A percentile compares a stretch with the other conserved stretches of the same genome.
These are phyloP conservation scores for Debaryomycetaceae sp. DNA, from an alignment of 1,139 yeast genomes.

Conservation along the genomic window DNA sequence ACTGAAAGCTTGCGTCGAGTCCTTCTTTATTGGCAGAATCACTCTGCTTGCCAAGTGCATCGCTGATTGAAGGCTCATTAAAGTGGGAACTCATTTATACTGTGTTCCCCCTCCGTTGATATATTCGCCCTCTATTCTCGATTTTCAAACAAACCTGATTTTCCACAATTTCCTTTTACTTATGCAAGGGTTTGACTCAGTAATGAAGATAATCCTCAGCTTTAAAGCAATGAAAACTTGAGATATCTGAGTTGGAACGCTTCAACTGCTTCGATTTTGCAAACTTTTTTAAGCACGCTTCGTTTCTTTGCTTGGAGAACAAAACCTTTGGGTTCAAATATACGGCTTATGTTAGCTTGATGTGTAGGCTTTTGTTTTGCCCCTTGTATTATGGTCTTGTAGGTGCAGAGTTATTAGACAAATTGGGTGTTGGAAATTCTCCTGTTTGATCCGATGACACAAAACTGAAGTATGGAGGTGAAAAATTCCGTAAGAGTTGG, in stretches of 20 bases:
- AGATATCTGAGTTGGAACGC: too few relatives aligned
- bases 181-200: too few relatives aligned
- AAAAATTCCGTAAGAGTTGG: neutral
- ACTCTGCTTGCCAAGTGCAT: neutral
- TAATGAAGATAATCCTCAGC: too few relatives aligned
- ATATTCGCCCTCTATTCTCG: too few relatives aligned
- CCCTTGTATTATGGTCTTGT: neutral
- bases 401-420: neutral
- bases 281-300: too few relatives aligned
- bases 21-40: neutral
- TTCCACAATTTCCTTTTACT: too few relatives aligned
- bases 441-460: conserved; percentile 6
- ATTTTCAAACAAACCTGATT: too few relatives aligned
- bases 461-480: conserved; percentile 1
- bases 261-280: too few relatives aligned
- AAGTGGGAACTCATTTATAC: conserved; percentile 8
- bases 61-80: conserved; percentile 4
- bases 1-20: conserved; percentile 5
- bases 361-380: neutral
- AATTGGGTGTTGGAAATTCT: conserved; percentile 1
- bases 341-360: too few relatives aligned
- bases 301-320: too few relatives aligned
- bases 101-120: neutral
- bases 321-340: too few relatives aligned
- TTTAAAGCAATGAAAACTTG: too few relatives aligned